Base-by-base conservation (phyloP, 345 rosid genomes). In the Angophora floribunda region DNA sequence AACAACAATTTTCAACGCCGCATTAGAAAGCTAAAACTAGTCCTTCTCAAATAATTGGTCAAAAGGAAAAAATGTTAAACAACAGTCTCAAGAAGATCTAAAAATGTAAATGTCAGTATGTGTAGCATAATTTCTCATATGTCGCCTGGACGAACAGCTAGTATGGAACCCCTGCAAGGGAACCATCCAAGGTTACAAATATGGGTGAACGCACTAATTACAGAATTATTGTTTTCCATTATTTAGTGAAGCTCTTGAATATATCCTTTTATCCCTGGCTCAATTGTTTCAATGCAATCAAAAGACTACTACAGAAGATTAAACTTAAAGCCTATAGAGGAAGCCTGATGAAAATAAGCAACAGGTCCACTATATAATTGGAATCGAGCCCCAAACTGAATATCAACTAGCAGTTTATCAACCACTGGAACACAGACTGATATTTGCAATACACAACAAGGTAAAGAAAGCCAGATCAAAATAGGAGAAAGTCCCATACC, bases 401-500 rank as follows among this genome's bases (percentile, higher is more conserved):
- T 75, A 75, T 7, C 49, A 19, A 70, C 24, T 36, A 75, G 84
- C 28, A 41, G 84, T 8, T 75, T 41, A 75, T 75, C 84, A 75
- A 75, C 84, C 84, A 75, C 84, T 75, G 84, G 47, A 70, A 70
- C 45, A 70, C 47, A 0, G 24, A 70, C 80, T 70, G 45, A 70
- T 41, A 41, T 41, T 75, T 21, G 49, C 1, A 19, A 75, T 41
- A 19, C 49, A 41, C 13, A 75, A 10, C 19, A 75, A 21, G 84
- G 84, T 21, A 41, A 75, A 21, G 49, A 75, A 41, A 75, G 49
- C 84, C 49, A 41, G 84, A 75, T 41, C 84, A 75, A 75, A 17
- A 75, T 19, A 41, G 26, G 49, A 10, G 41, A 75, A 75, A 19
- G 84, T 45, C 45, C 28, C 90, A 55, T 86, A 97, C 99, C 99